phyloP scores from a whole-genome alignment of 768 basidiomycete genomes.

The Phaeolepiota aurea region DNA sequence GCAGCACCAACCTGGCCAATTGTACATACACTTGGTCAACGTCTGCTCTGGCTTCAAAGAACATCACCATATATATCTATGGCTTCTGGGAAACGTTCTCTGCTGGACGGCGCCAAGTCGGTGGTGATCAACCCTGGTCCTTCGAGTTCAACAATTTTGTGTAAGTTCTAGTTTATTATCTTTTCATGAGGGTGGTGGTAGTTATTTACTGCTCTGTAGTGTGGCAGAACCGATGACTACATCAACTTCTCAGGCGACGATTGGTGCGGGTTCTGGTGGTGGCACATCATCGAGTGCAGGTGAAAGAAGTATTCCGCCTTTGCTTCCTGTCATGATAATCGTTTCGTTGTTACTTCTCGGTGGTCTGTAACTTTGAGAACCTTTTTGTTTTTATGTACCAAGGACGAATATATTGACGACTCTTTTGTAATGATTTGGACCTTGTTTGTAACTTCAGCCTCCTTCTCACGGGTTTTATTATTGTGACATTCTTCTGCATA shows the following conservation, averaged over 20 bases:
- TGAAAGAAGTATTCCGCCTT: neutral
- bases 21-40: neutral
- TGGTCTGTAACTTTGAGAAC: too few species aligned
- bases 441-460: too few species aligned
- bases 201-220: neutral
- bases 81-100: neutral
- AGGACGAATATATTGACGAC: too few species aligned
- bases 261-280: neutral
- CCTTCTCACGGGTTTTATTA: too few species aligned
- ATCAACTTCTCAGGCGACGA: neutral
- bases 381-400: too few species aligned
- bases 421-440: too few species aligned
- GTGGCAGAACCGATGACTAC: neutral
- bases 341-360: too few species aligned
- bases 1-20: neutral
- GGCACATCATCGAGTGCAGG: neutral
- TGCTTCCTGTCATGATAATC: too few species aligned
- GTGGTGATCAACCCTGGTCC: neutral
- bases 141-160: conserved; percentile 2
- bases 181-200: neutral
- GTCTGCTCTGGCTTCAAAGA: neutral
- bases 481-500: too few species aligned
- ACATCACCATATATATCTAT: conserved; percentile 1
- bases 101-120: neutral
- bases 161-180: neutral